Evolutionary conservation across 1,139 yeast genomes (phyloP).

Genomic region (Yamadazyma songkhlaensis): DNA sequence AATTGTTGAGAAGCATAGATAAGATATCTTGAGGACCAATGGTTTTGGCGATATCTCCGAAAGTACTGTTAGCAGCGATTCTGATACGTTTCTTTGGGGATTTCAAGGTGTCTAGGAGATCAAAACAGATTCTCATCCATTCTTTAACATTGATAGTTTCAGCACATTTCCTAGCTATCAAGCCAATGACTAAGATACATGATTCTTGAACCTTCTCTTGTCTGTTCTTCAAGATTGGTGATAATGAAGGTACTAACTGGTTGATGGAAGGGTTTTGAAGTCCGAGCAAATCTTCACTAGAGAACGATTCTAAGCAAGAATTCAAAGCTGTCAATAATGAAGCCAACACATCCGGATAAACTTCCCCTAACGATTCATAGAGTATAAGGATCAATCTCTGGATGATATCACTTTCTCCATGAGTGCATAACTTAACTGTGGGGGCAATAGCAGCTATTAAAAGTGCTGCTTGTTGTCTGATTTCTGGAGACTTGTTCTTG

Average conservation of each 20-base stretch:
- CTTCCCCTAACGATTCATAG: conserved; percentile 93
- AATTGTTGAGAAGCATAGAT: conserved; percentile 77
- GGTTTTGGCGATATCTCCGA: conserved; percentile 88
- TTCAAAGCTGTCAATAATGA: conserved; percentile 74
- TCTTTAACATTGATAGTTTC: conserved; percentile 88
- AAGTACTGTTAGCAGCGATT: conserved; percentile 83
- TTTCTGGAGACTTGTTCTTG: conserved; percentile 68
- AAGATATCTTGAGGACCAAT: conserved; percentile 96
- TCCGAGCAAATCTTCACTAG: conserved; percentile 48
- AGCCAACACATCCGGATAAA: conserved; percentile 90
- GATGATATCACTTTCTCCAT: conserved; percentile 54
- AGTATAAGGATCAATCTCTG: conserved; percentile 71
- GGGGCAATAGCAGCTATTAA: conserved; percentile 66
- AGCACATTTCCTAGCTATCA: conserved; percentile 80
- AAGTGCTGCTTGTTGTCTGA: conserved; percentile 86
- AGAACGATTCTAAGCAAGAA: conserved; percentile 36
- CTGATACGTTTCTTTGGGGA: conserved; percentile 79
- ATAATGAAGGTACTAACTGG: conserved; percentile 80
- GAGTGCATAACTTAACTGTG: conserved; percentile 57
- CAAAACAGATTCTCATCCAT: conserved; percentile 97
- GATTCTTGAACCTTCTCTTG: conserved; percentile 92
- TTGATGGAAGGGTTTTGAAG: conserved; percentile 78
- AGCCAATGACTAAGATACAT: conserved; percentile 76
- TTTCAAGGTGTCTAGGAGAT: conserved; percentile 82
- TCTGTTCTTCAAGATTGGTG: conserved; percentile 87